These are phyloP conservation scores for Spatholobus suberectus DNA, from an alignment of 306 rosid genomes.

Conservation along the genomic window DNA sequence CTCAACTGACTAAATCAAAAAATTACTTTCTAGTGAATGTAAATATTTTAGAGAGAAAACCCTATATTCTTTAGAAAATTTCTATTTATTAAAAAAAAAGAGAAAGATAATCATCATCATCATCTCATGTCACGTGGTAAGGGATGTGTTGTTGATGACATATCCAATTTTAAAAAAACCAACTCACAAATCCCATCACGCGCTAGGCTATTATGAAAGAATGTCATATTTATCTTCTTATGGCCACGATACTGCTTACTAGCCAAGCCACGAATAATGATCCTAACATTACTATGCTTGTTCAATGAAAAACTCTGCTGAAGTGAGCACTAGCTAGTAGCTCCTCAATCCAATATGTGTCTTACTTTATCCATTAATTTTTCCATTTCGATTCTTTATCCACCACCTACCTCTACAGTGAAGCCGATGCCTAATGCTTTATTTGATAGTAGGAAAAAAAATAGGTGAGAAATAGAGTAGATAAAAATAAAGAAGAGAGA, in stretches of 20 bases:
- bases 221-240: neutral
- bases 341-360: neutral
- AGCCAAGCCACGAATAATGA: neutral
- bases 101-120: neutral
- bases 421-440: no score
- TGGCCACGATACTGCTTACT: no score
- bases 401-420: no score
- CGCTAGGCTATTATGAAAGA: neutral
- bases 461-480: no score
- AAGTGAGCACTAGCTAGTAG: neutral
- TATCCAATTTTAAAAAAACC: constrained; percentile 4
- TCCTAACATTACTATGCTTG: neutral
- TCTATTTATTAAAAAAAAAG: neutral
- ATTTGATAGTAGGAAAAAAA: no score
- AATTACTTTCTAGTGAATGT: no score
- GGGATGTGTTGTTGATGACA: neutral
- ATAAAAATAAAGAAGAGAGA: no score
- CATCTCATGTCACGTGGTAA: neutral
- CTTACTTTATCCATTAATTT: neutral
- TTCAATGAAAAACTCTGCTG: neutral
- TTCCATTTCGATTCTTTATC: neutral
- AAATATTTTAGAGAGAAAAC: no score
- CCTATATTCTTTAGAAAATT: neutral
- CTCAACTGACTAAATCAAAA: no score
- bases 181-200: neutral